Evolutionary conservation across 106 monocot genomes (phyloP).

Genomic region (Acorus calamus): DNA sequence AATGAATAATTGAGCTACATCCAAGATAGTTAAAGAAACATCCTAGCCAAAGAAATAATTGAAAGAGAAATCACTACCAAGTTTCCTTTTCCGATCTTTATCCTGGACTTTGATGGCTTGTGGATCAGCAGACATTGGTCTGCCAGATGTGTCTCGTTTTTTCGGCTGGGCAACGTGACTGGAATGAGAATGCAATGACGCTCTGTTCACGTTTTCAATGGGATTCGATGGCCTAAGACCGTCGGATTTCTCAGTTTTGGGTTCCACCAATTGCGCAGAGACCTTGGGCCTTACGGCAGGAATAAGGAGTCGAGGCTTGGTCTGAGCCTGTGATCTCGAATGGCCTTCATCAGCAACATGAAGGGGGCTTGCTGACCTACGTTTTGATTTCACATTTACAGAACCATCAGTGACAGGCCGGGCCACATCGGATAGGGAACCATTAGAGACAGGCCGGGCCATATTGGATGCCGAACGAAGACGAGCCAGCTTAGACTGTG

Average conservation of each 20-base stretch:
- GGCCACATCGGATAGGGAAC: background rate
- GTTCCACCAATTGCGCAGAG: background rate
- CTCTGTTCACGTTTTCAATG: background rate
- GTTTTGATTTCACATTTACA: background rate
- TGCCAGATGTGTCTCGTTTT: conserved; percentile 1
- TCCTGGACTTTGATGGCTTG: conserved; percentile 4
- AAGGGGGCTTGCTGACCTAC: too few relatives aligned
- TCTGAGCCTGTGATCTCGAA: background rate
- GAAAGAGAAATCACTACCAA: conserved; percentile 14
- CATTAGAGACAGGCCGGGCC: background rate
- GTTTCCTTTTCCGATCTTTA: conserved; percentile 25
- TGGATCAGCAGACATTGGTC: conserved; percentile 1
- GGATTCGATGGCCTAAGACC: background rate
- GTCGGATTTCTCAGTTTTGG: background rate
- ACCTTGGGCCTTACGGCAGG: conserved; percentile 16
- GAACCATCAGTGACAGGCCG: too few relatives aligned
- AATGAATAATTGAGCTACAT: background rate
- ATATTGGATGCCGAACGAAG: conserved; percentile 3
- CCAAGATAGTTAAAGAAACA: background rate
- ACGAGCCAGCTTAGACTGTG: conserved; percentile 36
- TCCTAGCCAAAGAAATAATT: too few relatives aligned
- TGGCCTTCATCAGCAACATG: background rate
- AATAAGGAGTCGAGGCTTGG: conserved; percentile 35
- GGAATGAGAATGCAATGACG: background rate
- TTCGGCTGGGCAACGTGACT: background rate